Conservation (phyloP, 2,329 filamentous ascomycete species). For the Fusarium drepaniforme region DNA sequence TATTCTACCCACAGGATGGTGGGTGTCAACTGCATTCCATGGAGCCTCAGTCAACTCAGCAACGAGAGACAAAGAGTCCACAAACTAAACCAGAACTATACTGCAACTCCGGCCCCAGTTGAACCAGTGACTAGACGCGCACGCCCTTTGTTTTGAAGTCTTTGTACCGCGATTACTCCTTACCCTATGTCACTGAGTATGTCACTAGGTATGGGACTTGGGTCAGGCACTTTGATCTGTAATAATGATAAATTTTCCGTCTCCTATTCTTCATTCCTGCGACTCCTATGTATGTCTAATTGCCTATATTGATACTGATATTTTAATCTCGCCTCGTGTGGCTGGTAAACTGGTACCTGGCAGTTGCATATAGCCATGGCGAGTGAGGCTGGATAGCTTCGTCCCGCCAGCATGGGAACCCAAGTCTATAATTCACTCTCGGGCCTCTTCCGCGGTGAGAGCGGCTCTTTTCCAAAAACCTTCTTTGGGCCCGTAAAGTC, state of each 20-base stretch:
- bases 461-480: neutral
- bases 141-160: neutral
- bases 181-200: neutral
- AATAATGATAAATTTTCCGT: neutral
- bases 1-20: neutral
- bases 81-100: neutral
- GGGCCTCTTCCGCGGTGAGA: neutral
- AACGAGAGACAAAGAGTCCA: neutral
- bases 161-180: neutral
- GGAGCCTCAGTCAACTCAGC: neutral
- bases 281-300: neutral
- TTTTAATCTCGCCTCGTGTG: neutral
- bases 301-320: neutral
- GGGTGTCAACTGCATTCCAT: neutral
- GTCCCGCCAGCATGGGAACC: neutral
- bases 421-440: neutral
- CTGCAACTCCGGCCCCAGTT: neutral
- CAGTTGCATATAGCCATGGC: neutral
- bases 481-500: neutral
- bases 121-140: neutral
- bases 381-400: neutral
- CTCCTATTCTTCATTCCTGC: neutral
- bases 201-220: neutral
- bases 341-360: neutral
- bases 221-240: neutral